These are phyloP conservation scores for Plasmopara halstedii DNA, from an alignment of 352 stramenopile genomes.

Conservation along the genomic window DNA sequence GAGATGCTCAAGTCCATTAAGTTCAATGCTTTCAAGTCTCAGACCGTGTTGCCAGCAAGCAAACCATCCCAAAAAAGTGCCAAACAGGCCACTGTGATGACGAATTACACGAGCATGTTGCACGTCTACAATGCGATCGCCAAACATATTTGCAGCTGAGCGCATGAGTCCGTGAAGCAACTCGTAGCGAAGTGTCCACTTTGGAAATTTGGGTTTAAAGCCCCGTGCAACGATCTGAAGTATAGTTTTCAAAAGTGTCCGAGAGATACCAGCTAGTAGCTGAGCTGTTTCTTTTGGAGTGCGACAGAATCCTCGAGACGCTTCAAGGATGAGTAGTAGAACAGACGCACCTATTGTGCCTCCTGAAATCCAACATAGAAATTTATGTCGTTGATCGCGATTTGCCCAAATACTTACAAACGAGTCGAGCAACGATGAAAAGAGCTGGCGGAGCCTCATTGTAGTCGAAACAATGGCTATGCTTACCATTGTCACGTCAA, in stretches of 20 bases:
- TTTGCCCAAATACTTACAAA: constrained; percentile 10
- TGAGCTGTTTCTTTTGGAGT: constrained; percentile 16
- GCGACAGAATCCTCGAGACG: constrained; percentile 16
- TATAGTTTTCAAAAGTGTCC: constrained; percentile 4
- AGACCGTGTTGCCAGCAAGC: constrained; percentile 15
- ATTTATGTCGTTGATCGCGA: neutral
- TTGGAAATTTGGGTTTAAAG: constrained; percentile 25
- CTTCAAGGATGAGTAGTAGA: constrained; percentile 8
- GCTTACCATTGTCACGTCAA: constrained; percentile 1
- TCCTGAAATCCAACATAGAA: constrained; percentile 11
- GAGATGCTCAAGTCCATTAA: constrained; percentile 43
- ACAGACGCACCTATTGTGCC: neutral
- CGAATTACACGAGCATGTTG: constrained; percentile 21
- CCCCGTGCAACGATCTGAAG: constrained; percentile 21
- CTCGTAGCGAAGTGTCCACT: constrained; percentile 44
- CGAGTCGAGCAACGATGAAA: neutral
- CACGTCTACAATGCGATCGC: constrained; percentile 17
- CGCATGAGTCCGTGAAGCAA: constrained; percentile 21
- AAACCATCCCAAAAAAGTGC: constrained; percentile 20
- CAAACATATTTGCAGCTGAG: constrained; percentile 13
- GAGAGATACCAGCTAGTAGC: constrained; percentile 14
- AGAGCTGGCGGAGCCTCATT: neutral
- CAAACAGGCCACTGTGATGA: constrained; percentile 16
- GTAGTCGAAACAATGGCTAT: neutral
- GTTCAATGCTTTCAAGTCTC: constrained; percentile 13